Percentiles rank a stretch among this genome's conserved stretches.
These are phyloP conservation scores for Clitocybe nebularis DNA, from an alignment of 1,284 basidiomycete species.

Conservation along the genomic window DNA sequence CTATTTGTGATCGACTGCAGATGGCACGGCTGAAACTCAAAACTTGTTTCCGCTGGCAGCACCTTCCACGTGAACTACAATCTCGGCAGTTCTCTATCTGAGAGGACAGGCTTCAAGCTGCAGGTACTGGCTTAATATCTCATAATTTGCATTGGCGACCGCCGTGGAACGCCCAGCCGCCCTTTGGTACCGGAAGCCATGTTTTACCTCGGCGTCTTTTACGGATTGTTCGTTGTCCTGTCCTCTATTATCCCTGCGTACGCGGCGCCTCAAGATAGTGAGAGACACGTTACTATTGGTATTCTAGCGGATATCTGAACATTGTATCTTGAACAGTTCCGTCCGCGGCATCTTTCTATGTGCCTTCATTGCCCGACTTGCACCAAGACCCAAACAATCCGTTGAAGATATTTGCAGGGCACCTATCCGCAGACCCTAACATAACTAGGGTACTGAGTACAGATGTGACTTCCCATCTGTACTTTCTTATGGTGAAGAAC, in stretches of 20 bases:
- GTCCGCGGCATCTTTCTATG: constrained; percentile 83
- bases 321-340: constrained; percentile 42
- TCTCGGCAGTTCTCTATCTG: not conserved
- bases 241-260: constrained; percentile 7
- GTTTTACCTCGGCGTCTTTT: constrained; percentile 9
- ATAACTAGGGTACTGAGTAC: constrained; percentile 41
- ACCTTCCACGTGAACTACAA: constrained; percentile 2
- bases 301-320: constrained; percentile 5
- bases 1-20: constrained; percentile 5
- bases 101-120: no score
- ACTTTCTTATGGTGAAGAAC: constrained; percentile 90
- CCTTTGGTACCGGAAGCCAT: not conserved
- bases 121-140: no score
- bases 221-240: constrained; percentile 13
- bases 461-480: constrained; percentile 74
- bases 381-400: constrained; percentile 69
- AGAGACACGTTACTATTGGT: constrained; percentile 13
- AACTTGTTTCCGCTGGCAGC: constrained; percentile 1
- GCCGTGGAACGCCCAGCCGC: not conserved
- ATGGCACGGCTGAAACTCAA: constrained; percentile 10
- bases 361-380: constrained; percentile 71
- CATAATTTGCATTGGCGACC: not conserved
- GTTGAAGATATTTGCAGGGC: constrained; percentile 78
- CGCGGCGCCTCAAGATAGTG: constrained; percentile 48
- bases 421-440: constrained; percentile 77